These are phyloP conservation scores for Mucor racemosus DNA, from an alignment of 371 early-diverging fungal genomes.

Conservation along the genomic window DNA sequence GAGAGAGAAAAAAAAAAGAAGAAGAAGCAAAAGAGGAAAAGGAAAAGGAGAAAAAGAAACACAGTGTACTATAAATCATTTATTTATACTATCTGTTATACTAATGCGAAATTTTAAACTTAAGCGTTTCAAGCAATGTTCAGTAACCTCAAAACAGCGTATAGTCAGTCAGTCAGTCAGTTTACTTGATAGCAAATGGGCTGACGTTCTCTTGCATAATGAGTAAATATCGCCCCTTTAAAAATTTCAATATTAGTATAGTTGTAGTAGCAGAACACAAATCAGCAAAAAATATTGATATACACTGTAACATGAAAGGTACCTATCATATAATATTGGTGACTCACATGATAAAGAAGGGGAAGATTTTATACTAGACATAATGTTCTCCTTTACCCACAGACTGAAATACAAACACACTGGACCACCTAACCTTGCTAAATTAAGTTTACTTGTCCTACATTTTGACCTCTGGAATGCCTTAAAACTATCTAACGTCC, in stretches of 20 bases:
- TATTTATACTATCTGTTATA: constrained; percentile 5
- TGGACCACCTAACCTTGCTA: background rate
- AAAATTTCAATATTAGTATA: too few species aligned
- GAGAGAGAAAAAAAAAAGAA: background rate
- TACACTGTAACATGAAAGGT: background rate
- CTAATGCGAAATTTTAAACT: constrained; percentile 9
- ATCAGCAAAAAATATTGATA: too few species aligned
- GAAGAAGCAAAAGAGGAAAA: constrained; percentile 3
- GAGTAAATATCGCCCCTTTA: background rate
- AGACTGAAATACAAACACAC: background rate
- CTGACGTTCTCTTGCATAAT: constrained; percentile 4
- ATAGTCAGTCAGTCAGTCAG: background rate
- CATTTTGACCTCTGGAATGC: constrained; percentile 1
- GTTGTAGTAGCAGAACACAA: too few species aligned
- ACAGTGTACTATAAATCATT: constrained; percentile 1
- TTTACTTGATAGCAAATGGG: constrained; percentile 8
- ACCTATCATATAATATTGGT: constrained; percentile 3
- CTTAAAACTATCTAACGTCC: background rate
- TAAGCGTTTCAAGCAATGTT: constrained; percentile 16
- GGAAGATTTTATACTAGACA: background rate
- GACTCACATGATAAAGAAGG: background rate
- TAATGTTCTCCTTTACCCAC: constrained; percentile 1
- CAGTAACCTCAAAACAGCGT: background rate
- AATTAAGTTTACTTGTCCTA: constrained; percentile 4
- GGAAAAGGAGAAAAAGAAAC: background rate